phyloP scores from a whole-genome alignment of 352 stramenopile genomes.

The Phytophthora hybrid region DNA sequence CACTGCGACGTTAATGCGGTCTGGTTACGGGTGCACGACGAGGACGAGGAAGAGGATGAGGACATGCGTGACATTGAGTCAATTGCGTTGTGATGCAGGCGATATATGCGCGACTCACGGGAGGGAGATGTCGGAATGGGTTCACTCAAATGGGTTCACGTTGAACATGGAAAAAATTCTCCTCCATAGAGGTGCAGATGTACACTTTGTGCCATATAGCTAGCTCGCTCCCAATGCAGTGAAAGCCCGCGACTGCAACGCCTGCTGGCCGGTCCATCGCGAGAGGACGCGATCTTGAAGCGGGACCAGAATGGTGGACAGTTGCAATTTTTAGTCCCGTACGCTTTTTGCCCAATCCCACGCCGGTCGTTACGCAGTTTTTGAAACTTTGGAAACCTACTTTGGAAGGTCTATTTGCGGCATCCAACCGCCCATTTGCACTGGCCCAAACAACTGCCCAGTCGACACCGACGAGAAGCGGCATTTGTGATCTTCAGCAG shows the following conservation, averaged over 20 bases:
- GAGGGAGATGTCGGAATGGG: slow-evolving; percentile 1
- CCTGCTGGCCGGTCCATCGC: background rate
- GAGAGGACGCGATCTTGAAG: background rate
- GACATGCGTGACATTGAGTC: background rate
- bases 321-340: slow-evolving; percentile 4
- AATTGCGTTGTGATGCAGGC: slow-evolving; percentile 14
- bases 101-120: background rate
- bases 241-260: too few species aligned
- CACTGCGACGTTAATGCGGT: slow-evolving; percentile 61
- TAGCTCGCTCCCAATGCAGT: background rate
- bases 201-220: too few species aligned
- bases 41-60: slow-evolving; percentile 11
- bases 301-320: background rate
- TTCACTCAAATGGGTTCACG: slow-evolving; percentile 28
- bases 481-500: slow-evolving; percentile 44
- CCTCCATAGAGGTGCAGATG: too few species aligned
- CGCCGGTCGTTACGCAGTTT: slow-evolving; percentile 1
- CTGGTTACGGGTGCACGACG: slow-evolving; percentile 40
- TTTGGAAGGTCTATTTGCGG: slow-evolving; percentile 12
- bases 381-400: background rate
- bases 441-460: background rate
- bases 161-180: slow-evolving; percentile 17
- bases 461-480: background rate
- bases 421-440: slow-evolving; percentile 22
- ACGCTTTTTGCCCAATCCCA: slow-evolving; percentile 23